Evolutionary conservation across 371 early-diverging fungal genomes (phyloP).

Genomic region (Mucor velutinosus): DNA sequence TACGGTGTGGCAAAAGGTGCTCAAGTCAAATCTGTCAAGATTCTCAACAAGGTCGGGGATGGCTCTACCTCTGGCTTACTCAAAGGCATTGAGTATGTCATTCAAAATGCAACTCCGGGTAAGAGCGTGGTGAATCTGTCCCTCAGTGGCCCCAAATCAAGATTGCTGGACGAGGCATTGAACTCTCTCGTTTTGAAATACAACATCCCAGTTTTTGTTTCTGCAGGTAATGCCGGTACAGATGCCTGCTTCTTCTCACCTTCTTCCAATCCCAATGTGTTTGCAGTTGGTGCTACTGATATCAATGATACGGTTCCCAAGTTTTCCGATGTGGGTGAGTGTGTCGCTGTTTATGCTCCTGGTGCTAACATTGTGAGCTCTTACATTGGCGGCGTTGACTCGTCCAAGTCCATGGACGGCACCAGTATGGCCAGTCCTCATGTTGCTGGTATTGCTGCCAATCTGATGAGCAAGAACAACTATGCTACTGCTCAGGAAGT

Average conservation of each 20-base stretch:
- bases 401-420: conserved; percentile 58
- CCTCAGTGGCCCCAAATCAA: conserved; percentile 53
- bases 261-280: conserved; percentile 59
- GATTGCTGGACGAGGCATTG: conserved; percentile 35
- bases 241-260: conserved; percentile 76
- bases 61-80: conserved; percentile 67
- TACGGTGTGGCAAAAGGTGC: conserved; percentile 81
- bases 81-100: conserved; percentile 56
- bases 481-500: conserved; percentile 25
- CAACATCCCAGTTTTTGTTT: conserved; percentile 53
- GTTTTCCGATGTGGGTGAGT: conserved; percentile 58
- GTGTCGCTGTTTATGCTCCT: conserved; percentile 61
- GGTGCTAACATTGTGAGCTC: conserved; percentile 50
- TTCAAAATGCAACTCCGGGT: conserved; percentile 28
- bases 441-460: conserved; percentile 57
- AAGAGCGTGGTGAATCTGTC: conserved; percentile 59
- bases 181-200: conserved; percentile 47
- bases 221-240: conserved; percentile 73
- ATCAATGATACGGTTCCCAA: conserved; percentile 45
- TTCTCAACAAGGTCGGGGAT: conserved; percentile 51
- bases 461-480: conserved; percentile 30
- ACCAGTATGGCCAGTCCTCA: conserved; percentile 80
- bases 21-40: conserved; percentile 73
- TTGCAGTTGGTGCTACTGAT: conserved; percentile 69
- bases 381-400: conserved; percentile 39